phyloP scores from a whole-genome alignment of 768 basidiomycete species.

The Lentinula edodes region DNA sequence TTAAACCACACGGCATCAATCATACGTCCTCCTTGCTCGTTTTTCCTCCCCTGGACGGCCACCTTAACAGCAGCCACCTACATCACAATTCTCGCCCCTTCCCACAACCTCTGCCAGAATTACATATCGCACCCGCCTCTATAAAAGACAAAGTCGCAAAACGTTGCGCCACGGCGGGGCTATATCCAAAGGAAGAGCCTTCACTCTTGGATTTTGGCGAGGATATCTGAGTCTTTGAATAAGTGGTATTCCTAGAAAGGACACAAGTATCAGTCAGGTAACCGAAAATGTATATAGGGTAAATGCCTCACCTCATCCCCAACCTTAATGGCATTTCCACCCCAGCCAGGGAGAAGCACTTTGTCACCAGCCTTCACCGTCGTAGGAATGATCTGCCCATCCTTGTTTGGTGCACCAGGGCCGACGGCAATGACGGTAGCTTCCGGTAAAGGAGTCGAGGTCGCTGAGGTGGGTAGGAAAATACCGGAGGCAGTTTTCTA shows the following conservation, averaged over 20 bases:
- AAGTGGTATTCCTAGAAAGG: constrained; percentile 79
- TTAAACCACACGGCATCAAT: neutral
- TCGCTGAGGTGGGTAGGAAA: constrained; percentile 90
- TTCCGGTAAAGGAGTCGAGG: constrained; percentile 84
- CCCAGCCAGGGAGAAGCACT: constrained; percentile 94
- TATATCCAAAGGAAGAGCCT: neutral
- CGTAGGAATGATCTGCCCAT: constrained; percentile 70
- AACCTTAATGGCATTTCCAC: constrained; percentile 92
- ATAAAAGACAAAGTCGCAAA: no score
- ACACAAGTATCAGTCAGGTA: neutral
- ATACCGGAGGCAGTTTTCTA: constrained; percentile 98
- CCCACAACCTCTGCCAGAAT: no score
- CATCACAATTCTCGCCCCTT: no score
- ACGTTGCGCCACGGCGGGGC: neutral
- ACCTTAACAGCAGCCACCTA: no score
- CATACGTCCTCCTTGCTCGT: neutral
- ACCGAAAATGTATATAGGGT: constrained; percentile 6
- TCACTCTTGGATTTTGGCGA: constrained; percentile 93
- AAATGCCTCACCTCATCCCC: constrained; percentile 80
- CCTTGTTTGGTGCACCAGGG: constrained; percentile 89
- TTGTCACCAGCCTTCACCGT: constrained; percentile 85
- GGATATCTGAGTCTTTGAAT: constrained; percentile 92
- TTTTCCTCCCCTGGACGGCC: neutral
- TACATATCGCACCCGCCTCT: no score
- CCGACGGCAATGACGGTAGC: constrained; percentile 95